Evolutionary conservation across 1,284 basidiomycete species (phyloP), one percentile per base, ranked within the genome.

Genomic region (Exsudoporus floridanus): DNA sequence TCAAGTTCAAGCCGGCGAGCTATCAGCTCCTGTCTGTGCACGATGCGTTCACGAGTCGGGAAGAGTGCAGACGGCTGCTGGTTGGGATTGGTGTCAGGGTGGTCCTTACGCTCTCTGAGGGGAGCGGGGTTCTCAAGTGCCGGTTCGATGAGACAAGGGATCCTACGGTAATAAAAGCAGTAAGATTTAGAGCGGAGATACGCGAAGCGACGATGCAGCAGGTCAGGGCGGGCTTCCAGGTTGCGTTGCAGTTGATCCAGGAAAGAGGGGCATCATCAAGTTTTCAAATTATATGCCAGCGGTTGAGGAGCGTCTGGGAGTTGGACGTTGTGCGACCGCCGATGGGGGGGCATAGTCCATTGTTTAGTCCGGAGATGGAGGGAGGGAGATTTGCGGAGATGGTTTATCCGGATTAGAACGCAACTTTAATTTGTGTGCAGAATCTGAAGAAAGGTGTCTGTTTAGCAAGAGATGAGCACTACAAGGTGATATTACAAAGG

Each of bases 181-280:
- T 85, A 36, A 82, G 81, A 60, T 95, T 95, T 74, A 80, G 87
- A 49, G 86, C 92, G 34, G 90, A 92, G 62, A 74, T 92, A 50
- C 79, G 82, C 33, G 67, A 75, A 38, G 69, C 76, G 33, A 73
- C 64, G 38, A 70, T 67, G 56, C 73, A 75, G 8, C 77, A 81
- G 50, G 66, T 69, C 41, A 72, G 72, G 35, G 75, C 76, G 16
- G 78, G 78, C 3, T 79, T 76, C 57, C 71, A 75, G 47, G 83
- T 88, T 5, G 77, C 77, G 41, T 69, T 95, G 63, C 77, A 80
- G 12, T 69, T 95, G 53, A 77, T 91, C 14, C 86, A 92, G 62
- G 94, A 96, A 74, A 93, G 88, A 70, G 94, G 94, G 1, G 84
- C 92, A 12, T 72, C 84, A 50, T 86, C 88, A 36, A 88, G 81